Evolutionary conservation across 202 grass and related monocot species (phyloP).

Genomic region (Hordeum pubiflorum): DNA sequence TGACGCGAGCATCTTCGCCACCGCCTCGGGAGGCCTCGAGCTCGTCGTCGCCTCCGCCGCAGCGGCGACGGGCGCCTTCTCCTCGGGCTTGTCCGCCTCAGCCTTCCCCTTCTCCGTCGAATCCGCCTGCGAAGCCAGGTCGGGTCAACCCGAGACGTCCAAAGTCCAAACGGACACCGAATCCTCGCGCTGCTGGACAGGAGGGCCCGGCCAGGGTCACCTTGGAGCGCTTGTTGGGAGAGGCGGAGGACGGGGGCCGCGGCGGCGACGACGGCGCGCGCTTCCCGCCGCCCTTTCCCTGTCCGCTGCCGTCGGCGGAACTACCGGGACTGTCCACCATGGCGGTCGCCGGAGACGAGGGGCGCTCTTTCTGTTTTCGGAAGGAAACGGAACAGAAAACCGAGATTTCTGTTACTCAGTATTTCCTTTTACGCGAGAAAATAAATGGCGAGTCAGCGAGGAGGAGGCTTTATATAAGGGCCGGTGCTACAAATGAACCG

Average conservation of each 20-base stretch:
- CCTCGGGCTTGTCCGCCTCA: background rate
- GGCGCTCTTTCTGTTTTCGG: background rate
- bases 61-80: background rate
- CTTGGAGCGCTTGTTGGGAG: background rate
- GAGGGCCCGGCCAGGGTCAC: background rate
- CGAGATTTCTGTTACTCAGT: background rate
- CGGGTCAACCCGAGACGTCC: background rate
- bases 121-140: background rate
- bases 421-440: background rate
- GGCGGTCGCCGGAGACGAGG: background rate
- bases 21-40: background rate
- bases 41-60: background rate
- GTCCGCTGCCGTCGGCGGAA: background rate
- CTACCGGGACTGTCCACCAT: background rate
- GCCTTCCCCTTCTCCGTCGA: background rate
- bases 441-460: background rate
- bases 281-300: background rate
- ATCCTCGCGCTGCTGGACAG: background rate
- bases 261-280: background rate
- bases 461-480: background rate
- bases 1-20: background rate
- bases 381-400: background rate
- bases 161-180: background rate
- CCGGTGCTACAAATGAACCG: too few relatives aligned
- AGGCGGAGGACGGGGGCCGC: background rate